A percentile compares a stretch with the other conserved stretches of the same genome.
Evolutionary conservation across 306 rosid species (phyloP).

Genomic region (Trifolium repens): DNA sequence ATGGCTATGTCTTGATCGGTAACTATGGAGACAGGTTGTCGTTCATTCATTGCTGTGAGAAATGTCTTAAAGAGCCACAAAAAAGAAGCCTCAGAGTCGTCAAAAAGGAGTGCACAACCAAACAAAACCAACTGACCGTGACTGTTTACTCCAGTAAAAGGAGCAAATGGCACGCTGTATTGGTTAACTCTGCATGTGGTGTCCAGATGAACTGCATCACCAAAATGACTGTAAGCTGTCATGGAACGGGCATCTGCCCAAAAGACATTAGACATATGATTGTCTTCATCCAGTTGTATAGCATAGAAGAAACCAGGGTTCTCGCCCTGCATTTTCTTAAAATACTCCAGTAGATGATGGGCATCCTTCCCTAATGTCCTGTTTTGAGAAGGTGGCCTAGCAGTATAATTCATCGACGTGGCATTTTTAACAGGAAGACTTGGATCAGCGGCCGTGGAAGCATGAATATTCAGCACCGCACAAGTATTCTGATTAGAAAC

Average conservation of each 20-base stretch:
- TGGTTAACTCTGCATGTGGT: conserved; percentile 74
- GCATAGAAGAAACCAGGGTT: conserved; percentile 96
- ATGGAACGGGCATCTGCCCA: conserved; percentile 94
- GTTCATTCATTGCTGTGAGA: conserved; percentile 82
- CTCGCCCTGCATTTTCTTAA: conserved; percentile 95
- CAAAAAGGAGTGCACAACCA: conserved; percentile 91
- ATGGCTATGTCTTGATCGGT: conserved; percentile 85
- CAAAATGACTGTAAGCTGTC: conserved; percentile 79
- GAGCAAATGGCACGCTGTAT: conserved; percentile 82
- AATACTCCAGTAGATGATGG: conserved; percentile 86
- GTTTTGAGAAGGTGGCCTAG: conserved; percentile 58
- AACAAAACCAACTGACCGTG: conserved; percentile 86
- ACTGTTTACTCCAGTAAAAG: conserved; percentile 89
- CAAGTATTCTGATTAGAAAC: conserved; percentile 56
- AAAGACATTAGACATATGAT: conserved; percentile 79
- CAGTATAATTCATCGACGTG: conserved; percentile 49
- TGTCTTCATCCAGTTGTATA: conserved; percentile 92
- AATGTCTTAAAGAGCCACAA: conserved; percentile 87
- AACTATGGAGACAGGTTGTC: conserved; percentile 72
- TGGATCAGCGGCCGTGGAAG: conserved; percentile 48
- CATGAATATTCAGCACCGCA: conserved; percentile 53
- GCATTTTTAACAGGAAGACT: conserved; percentile 55
- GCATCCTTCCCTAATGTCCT: conserved; percentile 89
- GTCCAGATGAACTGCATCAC: conserved; percentile 81
- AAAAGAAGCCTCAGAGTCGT: conserved; percentile 87